These are phyloP conservation scores for Nemania sp. DNA, from an alignment of 2,329 filamentous ascomycete genomes.

Conservation along the genomic window DNA sequence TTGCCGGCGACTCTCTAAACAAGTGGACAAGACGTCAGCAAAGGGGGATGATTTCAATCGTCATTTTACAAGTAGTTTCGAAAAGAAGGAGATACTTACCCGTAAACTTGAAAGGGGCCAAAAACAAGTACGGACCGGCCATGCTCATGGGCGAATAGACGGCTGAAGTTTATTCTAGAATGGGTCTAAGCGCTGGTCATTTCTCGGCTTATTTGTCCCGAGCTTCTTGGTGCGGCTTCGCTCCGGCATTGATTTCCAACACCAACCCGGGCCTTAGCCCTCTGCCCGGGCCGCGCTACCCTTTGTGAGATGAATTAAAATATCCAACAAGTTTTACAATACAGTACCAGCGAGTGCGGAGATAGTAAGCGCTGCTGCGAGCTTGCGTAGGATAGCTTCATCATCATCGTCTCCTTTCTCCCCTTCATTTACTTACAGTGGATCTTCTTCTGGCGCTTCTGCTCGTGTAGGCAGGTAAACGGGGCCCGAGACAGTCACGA, in stretches of 20 bases:
- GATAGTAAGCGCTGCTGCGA: constrained; percentile 19
- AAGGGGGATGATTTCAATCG: constrained; percentile 10
- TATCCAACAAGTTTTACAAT: constrained; percentile 2
- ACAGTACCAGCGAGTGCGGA: neutral
- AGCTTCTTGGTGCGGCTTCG: constrained; percentile 19
- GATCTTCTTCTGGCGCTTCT: neutral
- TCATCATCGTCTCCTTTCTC: neutral
- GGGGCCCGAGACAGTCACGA: constrained; percentile 9
- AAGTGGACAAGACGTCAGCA: constrained; percentile 17
- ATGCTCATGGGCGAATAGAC: constrained; percentile 11
- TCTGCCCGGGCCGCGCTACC: constrained; percentile 19
- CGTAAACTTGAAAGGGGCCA: neutral
- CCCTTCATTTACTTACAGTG: neutral
- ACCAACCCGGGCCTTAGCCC: constrained; percentile 10
- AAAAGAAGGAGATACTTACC: constrained; percentile 3
- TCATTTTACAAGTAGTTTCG: neutral
- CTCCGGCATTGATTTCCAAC: constrained; percentile 19
- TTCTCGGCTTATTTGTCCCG: constrained; percentile 20
- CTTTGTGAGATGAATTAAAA: constrained; percentile 6
- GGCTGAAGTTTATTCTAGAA: constrained; percentile 15
- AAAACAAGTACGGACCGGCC: constrained; percentile 2
- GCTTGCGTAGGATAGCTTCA: neutral
- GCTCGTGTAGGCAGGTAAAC: constrained; percentile 11
- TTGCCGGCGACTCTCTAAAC: constrained; percentile 16
- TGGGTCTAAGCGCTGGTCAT: constrained; percentile 19